phyloP scores from a whole-genome alignment of 176 grass and related monocot species.

The Bolboschoenus planiculmis region DNA sequence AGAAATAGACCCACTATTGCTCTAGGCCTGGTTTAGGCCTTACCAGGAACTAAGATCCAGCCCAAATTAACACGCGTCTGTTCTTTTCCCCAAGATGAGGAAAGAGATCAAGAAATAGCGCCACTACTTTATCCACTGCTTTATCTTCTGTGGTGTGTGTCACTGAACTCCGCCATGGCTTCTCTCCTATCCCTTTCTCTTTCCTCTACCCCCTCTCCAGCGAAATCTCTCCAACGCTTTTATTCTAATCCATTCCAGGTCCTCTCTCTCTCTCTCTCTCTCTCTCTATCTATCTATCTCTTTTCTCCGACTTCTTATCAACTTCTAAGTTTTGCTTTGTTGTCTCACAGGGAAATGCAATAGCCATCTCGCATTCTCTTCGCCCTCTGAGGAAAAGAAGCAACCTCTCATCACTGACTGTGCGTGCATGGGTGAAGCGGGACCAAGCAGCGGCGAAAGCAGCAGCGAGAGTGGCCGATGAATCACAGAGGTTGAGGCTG shows the following conservation, averaged over 20 bases:
- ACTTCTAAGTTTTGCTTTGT: background rate
- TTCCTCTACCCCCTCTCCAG: background rate
- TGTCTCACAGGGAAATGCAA: constrained; percentile 1
- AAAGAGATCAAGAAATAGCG: background rate
- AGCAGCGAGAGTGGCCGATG: background rate
- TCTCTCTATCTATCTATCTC: background rate
- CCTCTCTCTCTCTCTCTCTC: background rate
- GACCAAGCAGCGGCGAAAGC: background rate
- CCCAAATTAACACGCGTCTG: background rate
- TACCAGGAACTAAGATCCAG: background rate
- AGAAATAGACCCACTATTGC: background rate
- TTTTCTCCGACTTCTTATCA: background rate
- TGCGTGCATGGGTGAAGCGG: constrained; percentile 7
- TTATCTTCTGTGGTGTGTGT: background rate
- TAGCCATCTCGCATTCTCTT: background rate
- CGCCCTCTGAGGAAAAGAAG: background rate
- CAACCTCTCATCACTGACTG: background rate
- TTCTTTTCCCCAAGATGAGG: background rate
- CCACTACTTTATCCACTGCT: constrained; percentile 12
- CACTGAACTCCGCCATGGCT: constrained; percentile 13
- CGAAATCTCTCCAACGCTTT: background rate
- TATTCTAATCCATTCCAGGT: background rate
- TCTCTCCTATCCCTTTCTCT: constrained; percentile 22
- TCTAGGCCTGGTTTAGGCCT: background rate
- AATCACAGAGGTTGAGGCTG: constrained; percentile 52